Conservation (phyloP, 257 asterid genomes). For the Solanum neorickii region DNA sequence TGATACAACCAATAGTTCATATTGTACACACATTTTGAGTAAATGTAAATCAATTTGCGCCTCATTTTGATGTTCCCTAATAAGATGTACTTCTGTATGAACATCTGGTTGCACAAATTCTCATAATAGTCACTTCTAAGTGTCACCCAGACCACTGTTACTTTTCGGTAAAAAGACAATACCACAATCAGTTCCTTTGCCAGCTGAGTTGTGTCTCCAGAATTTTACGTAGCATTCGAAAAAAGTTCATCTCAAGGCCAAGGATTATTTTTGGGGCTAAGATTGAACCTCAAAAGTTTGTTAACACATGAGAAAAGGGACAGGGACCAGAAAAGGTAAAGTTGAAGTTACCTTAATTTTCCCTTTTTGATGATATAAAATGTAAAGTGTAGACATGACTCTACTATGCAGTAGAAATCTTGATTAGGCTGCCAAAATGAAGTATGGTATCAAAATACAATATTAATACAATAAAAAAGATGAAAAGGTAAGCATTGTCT, state of each 20-base stretch:
- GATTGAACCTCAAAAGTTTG: neutral
- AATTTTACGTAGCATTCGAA: neutral
- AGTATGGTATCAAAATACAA: constrained; percentile 1
- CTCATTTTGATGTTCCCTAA: neutral
- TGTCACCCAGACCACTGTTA: neutral
- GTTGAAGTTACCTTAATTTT: neutral
- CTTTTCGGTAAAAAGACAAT: neutral
- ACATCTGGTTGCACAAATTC: neutral
- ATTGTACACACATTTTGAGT: neutral
- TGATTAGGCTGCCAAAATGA: neutral
- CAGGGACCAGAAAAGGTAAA: neutral
- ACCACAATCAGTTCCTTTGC: neutral
- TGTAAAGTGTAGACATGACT: neutral
- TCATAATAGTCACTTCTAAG: neutral
- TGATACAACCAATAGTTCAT: neutral
- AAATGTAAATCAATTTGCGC: neutral
- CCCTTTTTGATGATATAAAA: neutral
- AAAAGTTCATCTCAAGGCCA: neutral
- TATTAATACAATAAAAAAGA: neutral
- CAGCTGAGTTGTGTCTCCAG: neutral
- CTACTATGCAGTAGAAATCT: neutral
- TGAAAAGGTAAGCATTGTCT: neutral
- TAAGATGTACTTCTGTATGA: neutral
- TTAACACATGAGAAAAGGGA: neutral
- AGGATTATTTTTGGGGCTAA: neutral